Conservation (phyloP, 208 protist genomes). For the Trypanosoma theileri region DNA sequence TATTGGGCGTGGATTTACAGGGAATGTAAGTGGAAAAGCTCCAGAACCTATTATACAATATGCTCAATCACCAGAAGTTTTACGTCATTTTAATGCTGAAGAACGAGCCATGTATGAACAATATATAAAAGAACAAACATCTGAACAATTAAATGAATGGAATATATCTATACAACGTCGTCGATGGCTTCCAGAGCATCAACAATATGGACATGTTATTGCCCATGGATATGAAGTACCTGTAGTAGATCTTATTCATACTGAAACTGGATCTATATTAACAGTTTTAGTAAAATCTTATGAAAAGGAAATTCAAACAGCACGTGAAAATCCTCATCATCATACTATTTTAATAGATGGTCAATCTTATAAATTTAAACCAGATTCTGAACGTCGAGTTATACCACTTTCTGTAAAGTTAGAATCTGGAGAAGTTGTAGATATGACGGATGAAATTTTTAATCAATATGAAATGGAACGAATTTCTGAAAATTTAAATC, state of each 20-base stretch:
- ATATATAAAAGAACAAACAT: conserved; percentile 68
- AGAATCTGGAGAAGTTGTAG: conserved; percentile 69
- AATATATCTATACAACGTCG: conserved; percentile 40
- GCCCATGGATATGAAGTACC: conserved; percentile 33
- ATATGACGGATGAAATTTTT: conserved; percentile 72
- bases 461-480: conserved; percentile 64
- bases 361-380: conserved; percentile 37
- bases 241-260: conserved; percentile 65
- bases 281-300: conserved; percentile 51
- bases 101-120: conserved; percentile 80
- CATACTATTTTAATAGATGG: conserved; percentile 47
- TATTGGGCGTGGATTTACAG: conserved; percentile 57
- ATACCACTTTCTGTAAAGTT: conserved; percentile 61
- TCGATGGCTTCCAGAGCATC: conserved; percentile 61
- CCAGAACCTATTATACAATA: conserved; percentile 74
- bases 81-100: conserved; percentile 73
- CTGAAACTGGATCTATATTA: conserved; percentile 51
- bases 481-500: conserved; percentile 53
- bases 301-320: conserved; percentile 35
- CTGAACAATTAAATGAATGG: conserved; percentile 64
- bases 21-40: conserved; percentile 52
- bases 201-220: conserved; percentile 76
- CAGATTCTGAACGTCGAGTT: conserved; percentile 48
- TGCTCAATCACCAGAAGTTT: conserved; percentile 60
- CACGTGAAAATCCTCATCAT: neutral